Percentiles rank a stretch among this genome's conserved stretches.
phyloP scores from a whole-genome alignment of 108 stramenopile genomes.

The Cyclotella atomus region DNA sequence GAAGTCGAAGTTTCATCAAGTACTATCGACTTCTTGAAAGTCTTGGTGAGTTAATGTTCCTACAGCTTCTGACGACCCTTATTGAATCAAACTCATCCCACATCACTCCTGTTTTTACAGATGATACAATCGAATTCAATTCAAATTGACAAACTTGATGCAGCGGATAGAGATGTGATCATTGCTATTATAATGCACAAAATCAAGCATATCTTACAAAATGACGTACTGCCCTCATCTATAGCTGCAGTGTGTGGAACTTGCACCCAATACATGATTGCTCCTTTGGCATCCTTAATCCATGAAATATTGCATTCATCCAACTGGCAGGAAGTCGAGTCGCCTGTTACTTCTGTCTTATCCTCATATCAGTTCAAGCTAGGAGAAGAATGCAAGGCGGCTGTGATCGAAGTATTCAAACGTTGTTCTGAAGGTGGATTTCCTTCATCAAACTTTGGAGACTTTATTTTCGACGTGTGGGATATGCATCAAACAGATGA shows the following conservation, averaged over 20 bases:
- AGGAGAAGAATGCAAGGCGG: constrained; percentile 27
- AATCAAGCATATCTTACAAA: constrained; percentile 8
- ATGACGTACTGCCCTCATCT: constrained; percentile 19
- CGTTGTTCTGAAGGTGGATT: constrained; percentile 8
- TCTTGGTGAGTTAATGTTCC: constrained; percentile 9
- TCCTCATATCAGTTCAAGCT: constrained; percentile 23
- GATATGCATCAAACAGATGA: constrained; percentile 42
- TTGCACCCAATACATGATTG: constrained; percentile 15
- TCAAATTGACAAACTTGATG: constrained; percentile 13
- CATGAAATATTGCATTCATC: constrained; percentile 13
- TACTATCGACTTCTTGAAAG: constrained; percentile 21
- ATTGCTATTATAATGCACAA: constrained; percentile 13
- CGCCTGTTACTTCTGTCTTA: constrained; percentile 15
- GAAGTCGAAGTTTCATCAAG: constrained; percentile 20
- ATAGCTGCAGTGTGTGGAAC: constrained; percentile 25
- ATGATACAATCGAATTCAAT: constrained; percentile 15
- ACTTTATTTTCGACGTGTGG: constrained; percentile 32
- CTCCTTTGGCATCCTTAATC: constrained; percentile 10
- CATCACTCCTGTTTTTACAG: neutral
- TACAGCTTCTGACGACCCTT: neutral
- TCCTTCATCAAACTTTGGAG: constrained; percentile 18
- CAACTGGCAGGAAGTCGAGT: constrained; percentile 30
- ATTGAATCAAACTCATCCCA: no score
- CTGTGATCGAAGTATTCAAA: constrained; percentile 19
- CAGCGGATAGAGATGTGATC: constrained; percentile 2